Evolutionary conservation across 1,139 yeast genomes (phyloP), one percentile per base, ranked within the genome.

Genomic region (Yamadazyma atmosphaerica): DNA sequence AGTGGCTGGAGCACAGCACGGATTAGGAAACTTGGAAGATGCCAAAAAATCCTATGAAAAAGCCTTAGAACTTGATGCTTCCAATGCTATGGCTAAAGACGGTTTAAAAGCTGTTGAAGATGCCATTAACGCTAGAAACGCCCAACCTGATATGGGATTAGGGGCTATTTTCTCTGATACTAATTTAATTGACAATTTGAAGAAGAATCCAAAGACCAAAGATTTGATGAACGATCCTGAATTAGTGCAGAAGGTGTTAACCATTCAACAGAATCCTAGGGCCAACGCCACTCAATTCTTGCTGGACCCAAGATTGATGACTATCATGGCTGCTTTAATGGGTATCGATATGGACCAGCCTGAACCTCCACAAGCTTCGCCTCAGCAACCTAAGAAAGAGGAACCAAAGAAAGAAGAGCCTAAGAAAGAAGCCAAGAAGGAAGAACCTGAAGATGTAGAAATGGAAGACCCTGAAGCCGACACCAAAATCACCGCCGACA

Each of bases 1-100:
- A 65, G 85, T 86, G 36, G 99, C 89, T 40, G 92, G 97, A 49
- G 98, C 98, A 24, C 81, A 84, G 40, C 85, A 74, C 54, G 98
- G 98, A 12, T 72, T 86, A 46, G 90, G 90, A 15, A 78, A 86
- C 46, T 74, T 81, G 43, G 88, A 82, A 29, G 84, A 75, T 28
- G 85, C 94, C 31, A 79, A 79, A 51, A 66, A 65, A 34, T 74
- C 86, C 26, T 94, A 89, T 63, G 74, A 82, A 48, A 83, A 85
- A 60, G 96, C 97, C 4, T 69, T 94, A 49, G 86, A 85, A 56
- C 65, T 89, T 49, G 98, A 94, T 52, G 75, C 95, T 17, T 43
- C 68, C 42, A 94, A 92, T 60, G 82, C 88, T 41, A 87, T 88
- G 80, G 98, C 98, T 33, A 76, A 83, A 61, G 82, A 82, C 38